Conservation (phyloP, 352 stramenopile genomes). For the Globisporangium paroecandrum region DNA sequence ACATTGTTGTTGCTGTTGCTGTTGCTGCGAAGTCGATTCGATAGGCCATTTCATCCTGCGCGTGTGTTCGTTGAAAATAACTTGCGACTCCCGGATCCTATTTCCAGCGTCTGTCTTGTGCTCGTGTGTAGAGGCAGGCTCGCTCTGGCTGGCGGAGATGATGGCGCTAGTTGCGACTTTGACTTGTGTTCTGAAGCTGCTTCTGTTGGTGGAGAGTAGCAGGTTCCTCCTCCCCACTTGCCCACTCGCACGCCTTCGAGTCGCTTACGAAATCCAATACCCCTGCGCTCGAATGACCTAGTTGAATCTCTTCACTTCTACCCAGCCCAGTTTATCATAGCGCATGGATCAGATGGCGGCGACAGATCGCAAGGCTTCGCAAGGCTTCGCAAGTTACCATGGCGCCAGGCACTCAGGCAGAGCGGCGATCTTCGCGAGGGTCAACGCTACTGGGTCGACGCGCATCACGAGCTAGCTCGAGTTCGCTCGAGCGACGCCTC, state of each 20-base stretch:
- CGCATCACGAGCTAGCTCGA: slow-evolving; percentile 12
- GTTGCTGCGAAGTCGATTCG: not conserved
- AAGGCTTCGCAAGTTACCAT: slow-evolving; percentile 20
- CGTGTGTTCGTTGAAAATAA: not conserved
- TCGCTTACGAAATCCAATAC: not conserved
- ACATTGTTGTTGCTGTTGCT: no score
- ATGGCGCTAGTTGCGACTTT: not conserved
- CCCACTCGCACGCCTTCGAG: not conserved
- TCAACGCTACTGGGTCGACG: slow-evolving; percentile 13
- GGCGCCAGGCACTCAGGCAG: slow-evolving; percentile 1
- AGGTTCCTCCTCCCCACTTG: not conserved
- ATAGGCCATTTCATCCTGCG: not conserved
- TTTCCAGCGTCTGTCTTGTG: not conserved
- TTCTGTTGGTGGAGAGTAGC: not conserved
- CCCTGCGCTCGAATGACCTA: not conserved
- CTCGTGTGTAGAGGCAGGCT: not conserved
- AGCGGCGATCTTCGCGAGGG: slow-evolving; percentile 4
- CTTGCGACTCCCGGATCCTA: not conserved
- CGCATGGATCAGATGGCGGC: slow-evolving; percentile 8
- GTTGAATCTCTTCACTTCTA: not conserved
- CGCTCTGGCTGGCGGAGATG: not conserved
- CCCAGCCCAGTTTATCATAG: not conserved
- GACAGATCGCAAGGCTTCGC: slow-evolving; percentile 3
- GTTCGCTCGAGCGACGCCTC: slow-evolving; percentile 9
- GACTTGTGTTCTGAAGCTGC: not conserved